Evolutionary conservation across 257 asterid genomes (phyloP).

Genomic region (Solanum chaucha): DNA sequence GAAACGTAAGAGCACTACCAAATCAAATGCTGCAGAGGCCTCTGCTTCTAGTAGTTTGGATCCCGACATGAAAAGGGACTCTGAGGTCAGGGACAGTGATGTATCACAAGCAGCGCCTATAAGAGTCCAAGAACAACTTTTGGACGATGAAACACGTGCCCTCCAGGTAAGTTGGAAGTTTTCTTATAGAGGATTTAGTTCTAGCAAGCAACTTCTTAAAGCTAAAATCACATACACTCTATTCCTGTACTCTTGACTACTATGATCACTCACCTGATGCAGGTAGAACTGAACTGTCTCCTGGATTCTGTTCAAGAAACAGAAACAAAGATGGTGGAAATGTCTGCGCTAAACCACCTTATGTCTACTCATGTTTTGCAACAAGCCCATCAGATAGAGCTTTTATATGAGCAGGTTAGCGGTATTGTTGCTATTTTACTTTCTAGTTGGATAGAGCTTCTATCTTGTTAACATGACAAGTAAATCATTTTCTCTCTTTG

Average conservation of each 20-base stretch:
- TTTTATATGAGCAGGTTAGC: too few species aligned
- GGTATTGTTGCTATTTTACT: not conserved
- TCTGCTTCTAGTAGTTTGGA: conserved; percentile 20
- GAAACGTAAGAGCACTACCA: conserved; percentile 34
- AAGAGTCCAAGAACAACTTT: conserved; percentile 58
- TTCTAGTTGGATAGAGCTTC: not conserved
- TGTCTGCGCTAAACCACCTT: too few species aligned
- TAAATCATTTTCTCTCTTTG: not conserved
- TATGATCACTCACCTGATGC: too few species aligned
- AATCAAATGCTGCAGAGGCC: conserved; percentile 20
- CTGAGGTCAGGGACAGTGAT: conserved; percentile 32
- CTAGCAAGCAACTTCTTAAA: not conserved
- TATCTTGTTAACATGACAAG: not conserved
- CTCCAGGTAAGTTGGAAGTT: conserved; percentile 49
- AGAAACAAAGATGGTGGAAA: too few species aligned
- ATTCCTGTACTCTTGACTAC: too few species aligned
- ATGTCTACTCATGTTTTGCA: too few species aligned
- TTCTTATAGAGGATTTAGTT: not conserved
- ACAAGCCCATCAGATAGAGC: too few species aligned
- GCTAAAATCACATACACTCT: not conserved
- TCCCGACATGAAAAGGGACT: conserved; percentile 19
- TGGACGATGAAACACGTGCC: conserved; percentile 83
- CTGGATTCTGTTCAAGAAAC: too few species aligned
- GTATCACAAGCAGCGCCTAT: conserved; percentile 40
- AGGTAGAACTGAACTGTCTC: too few species aligned